Base-by-base conservation (phyloP, 768 basidiomycete genomes). In the Russula sp. region DNA sequence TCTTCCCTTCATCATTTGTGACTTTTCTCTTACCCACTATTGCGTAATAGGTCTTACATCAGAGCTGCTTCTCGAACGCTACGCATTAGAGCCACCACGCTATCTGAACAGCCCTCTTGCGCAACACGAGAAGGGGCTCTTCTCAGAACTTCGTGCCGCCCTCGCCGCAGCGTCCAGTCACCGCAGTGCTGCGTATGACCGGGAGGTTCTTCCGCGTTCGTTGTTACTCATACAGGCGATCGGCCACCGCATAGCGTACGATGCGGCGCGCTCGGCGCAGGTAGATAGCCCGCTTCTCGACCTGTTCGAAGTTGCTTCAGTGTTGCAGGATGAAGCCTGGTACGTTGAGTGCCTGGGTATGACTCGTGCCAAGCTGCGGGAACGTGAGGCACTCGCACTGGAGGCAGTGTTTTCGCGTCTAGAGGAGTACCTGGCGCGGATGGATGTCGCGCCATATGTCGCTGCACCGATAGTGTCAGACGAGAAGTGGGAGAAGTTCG, bases 231-330 rank as follows among this genome's bases (percentile, higher is more conserved):
- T 86, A 56, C 80, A 83, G 72, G 80, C 84, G n/a, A 80, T 86
- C 45, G 85, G 85, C 4, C 82, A 85, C 67, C 80, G 83, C 16
- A 73, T 83, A 45, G 82, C 84, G 2, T 84, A 85, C 68, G 79
- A 82, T 7, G 80, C 80, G 18, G 84, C 78, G 18, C 60, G 78
- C 47, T 72, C 73, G 38, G 73, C 74, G 13, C 75, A 74, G 4
- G 67, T 85, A 34, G 78, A 79, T 2, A 71, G 74, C 65, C 74
- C 76, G 18, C 75, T 87, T 34, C 72, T 85, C 36, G 81, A 84
- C 58, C 69, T 85, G 8, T 86, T 82, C 68, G 82, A 80, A 67
- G 78, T 76, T 56, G 75, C 77, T 6, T 76, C 79, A 41, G 77
- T 85, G 56, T 74, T 79, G 59, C 77, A 77, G 63, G 83, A 85